Percentiles rank a stretch among this genome's conserved stretches.
Evolutionary conservation across 2,329 filamentous ascomycete genomes (phyloP).

Genomic region (Cadophora luteo-olivacea): DNA sequence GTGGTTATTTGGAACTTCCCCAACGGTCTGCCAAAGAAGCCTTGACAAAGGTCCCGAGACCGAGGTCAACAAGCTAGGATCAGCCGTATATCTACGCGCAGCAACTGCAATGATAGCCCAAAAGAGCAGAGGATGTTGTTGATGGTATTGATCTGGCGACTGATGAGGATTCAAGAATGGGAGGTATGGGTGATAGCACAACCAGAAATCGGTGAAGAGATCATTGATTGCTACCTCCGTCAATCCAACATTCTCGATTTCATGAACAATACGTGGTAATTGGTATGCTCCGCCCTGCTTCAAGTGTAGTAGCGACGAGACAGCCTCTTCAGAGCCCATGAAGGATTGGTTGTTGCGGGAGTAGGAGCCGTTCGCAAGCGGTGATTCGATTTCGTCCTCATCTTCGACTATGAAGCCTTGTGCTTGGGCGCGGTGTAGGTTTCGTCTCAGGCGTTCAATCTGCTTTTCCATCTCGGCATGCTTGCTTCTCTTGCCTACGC

Average conservation of each 20-base stretch:
- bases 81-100: conserved; percentile 70
- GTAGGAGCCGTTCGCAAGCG: conserved; percentile 62
- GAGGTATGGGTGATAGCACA: conserved; percentile 77
- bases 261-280: conserved; percentile 43
- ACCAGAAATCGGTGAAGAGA: conserved; percentile 78
- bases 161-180: conserved; percentile 74
- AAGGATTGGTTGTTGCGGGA: conserved; percentile 65
- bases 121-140: conserved; percentile 81
- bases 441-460: conserved; percentile 71
- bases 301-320: conserved; percentile 69
- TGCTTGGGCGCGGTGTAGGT: conserved; percentile 63
- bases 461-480: conserved; percentile 89
- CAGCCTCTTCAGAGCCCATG: conserved; percentile 73
- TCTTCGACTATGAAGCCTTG: conserved; percentile 63
- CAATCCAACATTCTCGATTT: conserved; percentile 66
- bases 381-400: conserved; percentile 64
- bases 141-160: conserved; percentile 75
- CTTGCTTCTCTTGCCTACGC: conserved; percentile 80
- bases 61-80: conserved; percentile 66
- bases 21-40: conserved; percentile 78
- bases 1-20: conserved; percentile 79
- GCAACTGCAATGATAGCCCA: conserved; percentile 84
- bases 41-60: conserved; percentile 73
- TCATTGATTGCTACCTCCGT: conserved; percentile 67
- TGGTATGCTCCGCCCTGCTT: conserved; percentile 66